Evolutionary conservation across 345 rosid genomes (phyloP), one percentile per base, ranked within the genome.

Genomic region (Bruguiera sexangula): DNA sequence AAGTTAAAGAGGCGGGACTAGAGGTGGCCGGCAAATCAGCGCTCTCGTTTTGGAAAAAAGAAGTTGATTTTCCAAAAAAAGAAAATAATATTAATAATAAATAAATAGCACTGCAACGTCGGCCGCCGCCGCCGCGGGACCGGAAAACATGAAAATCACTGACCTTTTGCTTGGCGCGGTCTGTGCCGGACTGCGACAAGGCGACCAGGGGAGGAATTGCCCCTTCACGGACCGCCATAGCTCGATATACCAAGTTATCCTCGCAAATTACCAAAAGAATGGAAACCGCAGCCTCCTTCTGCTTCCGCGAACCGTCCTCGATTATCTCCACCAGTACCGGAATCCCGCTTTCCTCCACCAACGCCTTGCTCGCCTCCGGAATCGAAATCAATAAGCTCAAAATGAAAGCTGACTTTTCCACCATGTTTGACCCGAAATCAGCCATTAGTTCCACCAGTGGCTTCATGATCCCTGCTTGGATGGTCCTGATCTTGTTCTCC

Each of bases 371-470:
- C 2, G 96, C 93, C 70, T 95, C 97, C 69, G 83, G 77, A 36
- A 71, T 80, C 11, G 86, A 71, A 36, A 88, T 83, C 71, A 95
- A 60, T 59, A 84, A 55, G 65, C 81, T 82, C 86, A 87, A 61
- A 10, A 95, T 95, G 69, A 74, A 87, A 1, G 89, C 96, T 19
- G 97, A 89, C 72, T 95, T 95, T 72, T 95, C 99, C 54, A 95
- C 96, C 99, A 95, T 95, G 84, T 83, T 92, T 16, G 99, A 92
- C 62, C 81, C 89, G 53, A 95, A 86, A 80, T 92, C 99, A 11
- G 96, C 96, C 99, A 95, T 95, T 15, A 95, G 77, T 81, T 95
- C 99, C 61, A 92, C 92, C 21, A 95, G 72, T 16, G 93, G 92
- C 69, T 86, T 88, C 96, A 89, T 88, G 70, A 89, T 85, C 61